phyloP scores from a whole-genome alignment of 495 filamentous ascomycete genomes.

The Penicillium dipodomyicola region DNA sequence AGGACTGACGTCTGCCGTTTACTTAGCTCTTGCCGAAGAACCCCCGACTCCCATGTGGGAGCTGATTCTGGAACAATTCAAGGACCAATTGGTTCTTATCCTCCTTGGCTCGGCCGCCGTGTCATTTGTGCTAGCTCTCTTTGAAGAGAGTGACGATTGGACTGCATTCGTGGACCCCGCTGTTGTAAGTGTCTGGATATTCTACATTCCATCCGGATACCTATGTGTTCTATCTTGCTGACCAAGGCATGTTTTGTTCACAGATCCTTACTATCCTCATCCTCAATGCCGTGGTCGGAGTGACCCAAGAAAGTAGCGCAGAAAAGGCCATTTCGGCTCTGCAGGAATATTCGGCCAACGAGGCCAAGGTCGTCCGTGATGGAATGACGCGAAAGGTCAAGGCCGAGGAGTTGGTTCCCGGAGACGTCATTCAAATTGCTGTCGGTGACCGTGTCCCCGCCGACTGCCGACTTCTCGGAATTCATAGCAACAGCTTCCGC shows the following conservation, averaged over 20 bases:
- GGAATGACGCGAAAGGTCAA: conserved; percentile 74
- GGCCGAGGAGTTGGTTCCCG: conserved; percentile 94
- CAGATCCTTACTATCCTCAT: conserved; percentile 97
- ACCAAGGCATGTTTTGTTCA: conserved; percentile 1
- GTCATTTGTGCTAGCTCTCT: conserved; percentile 89
- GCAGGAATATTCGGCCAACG: conserved; percentile 98
- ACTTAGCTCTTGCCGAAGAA: conserved; percentile 85
- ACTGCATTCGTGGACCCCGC: conserved; percentile 97
- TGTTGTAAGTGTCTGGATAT: conserved; percentile 62
- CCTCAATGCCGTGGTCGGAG: conserved; percentile 94
- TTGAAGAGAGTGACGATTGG: conserved; percentile 91
- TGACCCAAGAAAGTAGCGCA: conserved; percentile 97
- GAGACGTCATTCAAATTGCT: conserved; percentile 84
- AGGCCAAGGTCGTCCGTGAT: conserved; percentile 86
- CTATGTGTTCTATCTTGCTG: conserved; percentile 12
- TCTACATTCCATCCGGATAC: neutral
- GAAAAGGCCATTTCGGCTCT: conserved; percentile 98
- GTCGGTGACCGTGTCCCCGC: conserved; percentile 97
- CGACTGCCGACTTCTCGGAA: conserved; percentile 84
- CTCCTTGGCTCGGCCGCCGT: conserved; percentile 90
- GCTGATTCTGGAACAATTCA: conserved; percentile 96
- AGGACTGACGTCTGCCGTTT: conserved; percentile 6
- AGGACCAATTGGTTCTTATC: conserved; percentile 97
- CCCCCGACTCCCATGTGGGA: conserved; percentile 97
- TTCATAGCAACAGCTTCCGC: conserved; percentile 95